Evolutionary conservation across 78 protist genomes (phyloP).

Genomic region (Dictyostelium purpureum): DNA sequence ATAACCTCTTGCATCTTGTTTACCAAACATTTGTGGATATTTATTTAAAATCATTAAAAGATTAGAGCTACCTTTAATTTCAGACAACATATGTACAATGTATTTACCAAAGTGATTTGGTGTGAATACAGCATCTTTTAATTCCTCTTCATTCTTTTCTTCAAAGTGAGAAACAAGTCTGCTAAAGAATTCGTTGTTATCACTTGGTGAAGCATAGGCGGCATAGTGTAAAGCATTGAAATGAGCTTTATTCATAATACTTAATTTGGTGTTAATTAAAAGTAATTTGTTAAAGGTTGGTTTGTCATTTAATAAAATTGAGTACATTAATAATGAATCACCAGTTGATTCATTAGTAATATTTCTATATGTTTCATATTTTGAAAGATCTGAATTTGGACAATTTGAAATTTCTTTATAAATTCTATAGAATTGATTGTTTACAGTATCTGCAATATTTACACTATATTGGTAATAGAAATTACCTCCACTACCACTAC

Average conservation of each 20-base stretch:
- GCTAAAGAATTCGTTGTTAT: not conserved
- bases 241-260: not conserved
- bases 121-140: not conserved
- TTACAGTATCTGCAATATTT: not conserved
- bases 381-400: not conserved
- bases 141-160: not conserved
- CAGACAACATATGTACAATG: not conserved
- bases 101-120: conserved; percentile 1
- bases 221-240: conserved; percentile 4
- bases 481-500: not conserved
- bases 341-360: not conserved
- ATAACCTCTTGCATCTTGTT: not conserved
- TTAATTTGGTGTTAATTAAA: not conserved
- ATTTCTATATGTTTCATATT: conserved; percentile 16
- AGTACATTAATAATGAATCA: not conserved
- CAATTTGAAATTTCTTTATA: not conserved
- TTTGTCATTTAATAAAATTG: not conserved
- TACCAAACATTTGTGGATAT: not conserved
- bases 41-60: not conserved
- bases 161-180: not conserved
- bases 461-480: not conserved
- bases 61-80: not conserved
- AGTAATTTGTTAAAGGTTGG: not conserved
- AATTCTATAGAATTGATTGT: not conserved
- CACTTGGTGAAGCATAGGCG: not conserved